Evolutionary conservation across 2,329 filamentous ascomycete genomes (phyloP), one percentile per base, ranked within the genome.

Genomic region (Monosporascus sp.): DNA sequence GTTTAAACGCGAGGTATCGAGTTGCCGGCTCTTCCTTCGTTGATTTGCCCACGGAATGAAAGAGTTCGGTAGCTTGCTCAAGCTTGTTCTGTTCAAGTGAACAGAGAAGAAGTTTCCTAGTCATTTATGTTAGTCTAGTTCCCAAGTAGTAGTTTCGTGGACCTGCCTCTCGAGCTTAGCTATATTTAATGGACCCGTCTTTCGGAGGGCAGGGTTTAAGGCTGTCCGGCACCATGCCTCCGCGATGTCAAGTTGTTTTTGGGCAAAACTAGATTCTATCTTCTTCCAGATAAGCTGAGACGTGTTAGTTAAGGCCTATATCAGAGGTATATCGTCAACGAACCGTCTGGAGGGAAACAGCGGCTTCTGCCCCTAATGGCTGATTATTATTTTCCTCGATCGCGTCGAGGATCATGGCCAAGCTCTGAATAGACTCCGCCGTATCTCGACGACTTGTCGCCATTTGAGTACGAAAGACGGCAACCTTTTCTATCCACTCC

Each of bases 231-330:
- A 95, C 91, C 90, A 97, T 49, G 74, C 70, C 57, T 87, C 80
- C 1, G 87, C 81, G 16, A 75, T 59, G 2, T 76, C 72, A 52
- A 80, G 81, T 17, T 83, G 71, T 2, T 77, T 73, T 34, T 80
- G 76, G 1, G 71, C 71, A 56, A 82, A 83, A 16, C 76, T 74
- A 1, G 75, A 70, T 50, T 91, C 87, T n/a, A 89, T 76, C 26
- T 79, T 81, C 69, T 91, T 94, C 91, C 91, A 97, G 3, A 96
- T 72, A 3, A 96, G 69, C 88, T 93, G 55, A 63, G 20, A 19
- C 22, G 14, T 34, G 20, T 60, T 20, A 60, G 55, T 46, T 27
- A 44, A 17, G 22, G 11, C 27, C 45, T 9, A 20, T 19, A 48
- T 43, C 31, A 20, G n/a, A 6, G 37, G n/a, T n/a, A 11, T n/a